phyloP scores from a whole-genome alignment of 331 rosid species.

The Malus hybrid region DNA sequence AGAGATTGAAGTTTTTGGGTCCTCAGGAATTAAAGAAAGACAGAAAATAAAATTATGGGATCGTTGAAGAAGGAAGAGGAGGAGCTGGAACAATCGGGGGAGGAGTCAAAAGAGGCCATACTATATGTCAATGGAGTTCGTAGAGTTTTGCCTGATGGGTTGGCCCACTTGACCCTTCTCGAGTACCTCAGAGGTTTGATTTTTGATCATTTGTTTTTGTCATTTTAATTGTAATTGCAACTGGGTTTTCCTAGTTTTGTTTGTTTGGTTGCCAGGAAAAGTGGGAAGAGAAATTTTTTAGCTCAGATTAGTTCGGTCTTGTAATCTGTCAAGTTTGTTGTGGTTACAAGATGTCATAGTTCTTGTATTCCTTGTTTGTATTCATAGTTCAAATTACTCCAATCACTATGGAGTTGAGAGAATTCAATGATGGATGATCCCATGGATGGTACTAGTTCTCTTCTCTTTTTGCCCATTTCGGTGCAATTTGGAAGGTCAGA shows the following conservation, averaged over 20 bases:
- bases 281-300: background rate
- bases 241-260: background rate
- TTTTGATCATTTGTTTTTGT: background rate
- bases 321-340: background rate
- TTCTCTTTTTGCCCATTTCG: too few relatives aligned
- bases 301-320: background rate
- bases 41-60: slow-evolving; percentile 39
- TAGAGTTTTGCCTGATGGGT: slow-evolving; percentile 58
- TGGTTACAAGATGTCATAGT: background rate
- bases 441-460: background rate
- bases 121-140: slow-evolving; percentile 69
- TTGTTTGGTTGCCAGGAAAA: background rate
- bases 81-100: slow-evolving; percentile 16
- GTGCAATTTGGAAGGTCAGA: too few relatives aligned
- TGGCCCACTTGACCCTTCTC: slow-evolving; percentile 80
- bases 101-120: slow-evolving; percentile 39
- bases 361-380: background rate
- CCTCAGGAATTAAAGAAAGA: background rate
- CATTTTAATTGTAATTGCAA: background rate
- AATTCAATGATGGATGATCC: background rate
- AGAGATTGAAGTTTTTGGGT: background rate
- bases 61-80: slow-evolving; percentile 49
- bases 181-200: slow-evolving; percentile 83
- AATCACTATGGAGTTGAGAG: background rate
- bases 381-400: too few relatives aligned